Evolutionary conservation across 2,329 filamentous ascomycete species (phyloP), one percentile per base, ranked within the genome.

Genomic region (Colletotrichum filicis): DNA sequence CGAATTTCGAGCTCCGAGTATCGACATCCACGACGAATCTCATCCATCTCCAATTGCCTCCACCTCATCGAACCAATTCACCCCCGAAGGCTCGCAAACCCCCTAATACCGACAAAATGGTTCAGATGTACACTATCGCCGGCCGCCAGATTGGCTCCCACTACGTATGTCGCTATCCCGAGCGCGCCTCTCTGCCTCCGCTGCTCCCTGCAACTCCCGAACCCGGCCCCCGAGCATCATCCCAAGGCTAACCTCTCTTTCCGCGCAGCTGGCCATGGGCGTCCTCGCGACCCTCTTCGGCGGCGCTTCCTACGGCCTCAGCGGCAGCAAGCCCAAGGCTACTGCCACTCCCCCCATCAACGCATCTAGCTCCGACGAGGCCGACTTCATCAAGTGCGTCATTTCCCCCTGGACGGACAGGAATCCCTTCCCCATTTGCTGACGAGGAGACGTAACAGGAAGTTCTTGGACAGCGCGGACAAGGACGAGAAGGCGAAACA

Each of bases 351-450:
- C 89, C 75, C 89, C 89, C 63, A 89, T 91, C 85, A 91, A 91
- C 82, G 89, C 89, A 73, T 87, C 88, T 65, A 90, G 86, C 83
- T 85, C 88, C 78, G 89, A 91, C 80, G 89, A 91, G 85, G 88
- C 87, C 82, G 88, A 91, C 80, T 91, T 91, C 83, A 90, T 91
- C 86, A 90, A 91, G 89, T 91, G 82, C 85, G 87, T 74, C 35
- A 61, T 65, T 60, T 65, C 32, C 24, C 24, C 60, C 61, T 19
- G 60, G 35, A 14, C 35, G 35, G 24, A 30, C 14, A n/a, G 60
- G 49, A 32, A 24, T 28, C 22, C 11, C 22, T 14, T 5, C 24
- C 16, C 32, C 24, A 3, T 35, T 58, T 64, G 61, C 74, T 74
- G 55, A 75, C 66, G 68, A 76, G 77, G 70, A 80, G 64, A 19